phyloP scores from a whole-genome alignment of 768 basidiomycete genomes.

The Obba rivulosa region DNA sequence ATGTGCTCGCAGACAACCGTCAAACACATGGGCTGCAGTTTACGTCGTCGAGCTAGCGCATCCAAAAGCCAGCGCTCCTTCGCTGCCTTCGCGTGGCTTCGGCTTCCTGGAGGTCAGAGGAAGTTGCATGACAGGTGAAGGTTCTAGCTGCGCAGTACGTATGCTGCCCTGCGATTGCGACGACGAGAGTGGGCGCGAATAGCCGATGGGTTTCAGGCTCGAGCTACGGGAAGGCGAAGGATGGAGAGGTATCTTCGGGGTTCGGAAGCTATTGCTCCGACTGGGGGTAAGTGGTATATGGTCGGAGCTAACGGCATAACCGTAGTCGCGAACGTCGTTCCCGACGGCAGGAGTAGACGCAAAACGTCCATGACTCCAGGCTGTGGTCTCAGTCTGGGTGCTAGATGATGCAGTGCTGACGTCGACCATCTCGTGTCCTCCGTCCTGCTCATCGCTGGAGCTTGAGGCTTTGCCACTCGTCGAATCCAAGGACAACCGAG shows the following conservation, averaged over 20 bases:
- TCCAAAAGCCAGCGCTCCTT: too few relatives aligned
- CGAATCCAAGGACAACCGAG: conserved; percentile 23
- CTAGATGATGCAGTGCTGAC: conserved; percentile 5
- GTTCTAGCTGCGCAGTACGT: conserved; percentile 25
- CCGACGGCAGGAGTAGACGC: not conserved
- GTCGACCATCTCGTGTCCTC: conserved; percentile 25
- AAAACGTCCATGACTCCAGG: not conserved
- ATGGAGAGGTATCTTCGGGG: conserved; percentile 6
- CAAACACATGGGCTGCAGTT: too few relatives aligned
- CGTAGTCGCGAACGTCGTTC: not conserved
- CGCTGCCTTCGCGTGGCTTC: not conserved
- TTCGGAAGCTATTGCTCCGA: conserved; percentile 2
- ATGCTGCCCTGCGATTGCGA: conserved; percentile 1
- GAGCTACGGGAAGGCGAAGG: too few relatives aligned
- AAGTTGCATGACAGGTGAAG: conserved; percentile 25
- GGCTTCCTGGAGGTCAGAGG: conserved; percentile 3
- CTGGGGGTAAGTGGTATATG: not conserved
- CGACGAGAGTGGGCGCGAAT: not conserved
- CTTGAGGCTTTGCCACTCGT: conserved; percentile 17
- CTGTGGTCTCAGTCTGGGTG: not conserved
- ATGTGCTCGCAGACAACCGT: too few relatives aligned
- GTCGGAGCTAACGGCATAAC: not conserved
- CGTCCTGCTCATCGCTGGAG: conserved; percentile 20
- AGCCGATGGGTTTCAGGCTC: too few relatives aligned
- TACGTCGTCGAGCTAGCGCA: too few relatives aligned